phyloP scores from a whole-genome alignment of 2,329 filamentous ascomycete genomes.

The Corniculantispora saksenae region DNA sequence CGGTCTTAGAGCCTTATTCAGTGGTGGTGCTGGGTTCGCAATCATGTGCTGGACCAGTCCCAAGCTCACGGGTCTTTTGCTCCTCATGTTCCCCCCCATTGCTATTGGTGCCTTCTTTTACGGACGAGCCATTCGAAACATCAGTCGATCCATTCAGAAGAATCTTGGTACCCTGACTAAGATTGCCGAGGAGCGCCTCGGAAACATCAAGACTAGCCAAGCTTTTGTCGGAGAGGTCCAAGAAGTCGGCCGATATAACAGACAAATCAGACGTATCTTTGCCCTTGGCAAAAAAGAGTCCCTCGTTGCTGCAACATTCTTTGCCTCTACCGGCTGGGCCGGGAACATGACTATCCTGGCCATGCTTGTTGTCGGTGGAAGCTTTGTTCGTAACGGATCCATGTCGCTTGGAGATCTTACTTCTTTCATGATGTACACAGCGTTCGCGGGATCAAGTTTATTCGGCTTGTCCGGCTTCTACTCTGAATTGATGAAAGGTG shows the following conservation, averaged over 20 bases:
- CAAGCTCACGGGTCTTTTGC: constrained; percentile 82
- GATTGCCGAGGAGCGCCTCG: constrained; percentile 95
- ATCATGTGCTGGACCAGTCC: constrained; percentile 97
- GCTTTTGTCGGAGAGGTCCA: constrained; percentile 92
- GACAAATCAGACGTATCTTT: constrained; percentile 89
- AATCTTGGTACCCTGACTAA: constrained; percentile 92
- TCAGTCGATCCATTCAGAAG: constrained; percentile 91
- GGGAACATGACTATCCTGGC: constrained; percentile 96
- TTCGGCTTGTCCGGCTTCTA: constrained; percentile 96
- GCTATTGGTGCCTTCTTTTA: constrained; percentile 91
- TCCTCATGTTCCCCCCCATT: constrained; percentile 86
- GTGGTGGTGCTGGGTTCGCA: constrained; percentile 82
- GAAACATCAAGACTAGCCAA: constrained; percentile 95
- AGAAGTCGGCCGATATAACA: constrained; percentile 89
- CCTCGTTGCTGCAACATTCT: constrained; percentile 87
- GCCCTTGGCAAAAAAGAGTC: constrained; percentile 84
- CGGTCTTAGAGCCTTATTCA: constrained; percentile 87
- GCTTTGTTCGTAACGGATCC: constrained; percentile 81
- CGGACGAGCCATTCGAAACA: constrained; percentile 81
- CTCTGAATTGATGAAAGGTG: constrained; percentile 98
- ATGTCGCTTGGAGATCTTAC: constrained; percentile 92
- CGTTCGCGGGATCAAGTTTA: constrained; percentile 79
- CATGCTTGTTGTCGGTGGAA: constrained; percentile 85
- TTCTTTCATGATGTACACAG: constrained; percentile 98
- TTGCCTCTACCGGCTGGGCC: constrained; percentile 80